phyloP scores from a whole-genome alignment of 83 land plant species.

The Picea abies region DNA sequence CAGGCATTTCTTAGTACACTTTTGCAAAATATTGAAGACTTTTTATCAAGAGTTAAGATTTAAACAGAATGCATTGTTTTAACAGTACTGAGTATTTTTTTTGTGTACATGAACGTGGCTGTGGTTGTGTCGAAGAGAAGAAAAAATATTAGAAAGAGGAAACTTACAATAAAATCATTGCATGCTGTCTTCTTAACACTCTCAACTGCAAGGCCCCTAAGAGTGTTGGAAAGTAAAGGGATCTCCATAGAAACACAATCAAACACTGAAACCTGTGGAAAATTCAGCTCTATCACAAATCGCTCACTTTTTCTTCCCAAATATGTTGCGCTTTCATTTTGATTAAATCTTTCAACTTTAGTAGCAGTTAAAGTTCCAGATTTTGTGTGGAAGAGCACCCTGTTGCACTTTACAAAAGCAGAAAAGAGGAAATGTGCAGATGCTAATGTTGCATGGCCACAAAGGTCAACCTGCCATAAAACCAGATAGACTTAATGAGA shows the following conservation, averaged over 20 bases:
- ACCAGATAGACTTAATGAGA: background rate
- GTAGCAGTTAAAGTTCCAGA: slow-evolving; percentile 37
- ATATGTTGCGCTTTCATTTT: slow-evolving; percentile 18
- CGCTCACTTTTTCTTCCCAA: slow-evolving; percentile 19
- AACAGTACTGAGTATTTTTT: background rate
- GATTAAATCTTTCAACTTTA: slow-evolving; percentile 31
- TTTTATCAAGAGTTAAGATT: background rate
- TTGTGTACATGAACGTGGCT: background rate
- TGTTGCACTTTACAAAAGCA: slow-evolving; percentile 28
- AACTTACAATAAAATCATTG: slow-evolving; percentile 62
- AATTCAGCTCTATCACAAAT: slow-evolving; percentile 68
- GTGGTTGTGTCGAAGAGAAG: background rate
- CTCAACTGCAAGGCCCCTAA: slow-evolving; percentile 45
- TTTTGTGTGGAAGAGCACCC: slow-evolving; percentile 34
- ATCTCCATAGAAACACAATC: slow-evolving; percentile 44
- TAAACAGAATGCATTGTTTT: no score
- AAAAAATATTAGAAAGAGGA: background rate
- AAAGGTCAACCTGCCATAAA: slow-evolving; percentile 39
- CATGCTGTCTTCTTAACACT: slow-evolving; percentile 42
- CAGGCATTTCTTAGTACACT: background rate
- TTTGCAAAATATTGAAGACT: background rate
- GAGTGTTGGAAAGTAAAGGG: slow-evolving; percentile 46
- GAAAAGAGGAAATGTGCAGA: slow-evolving; percentile 47
- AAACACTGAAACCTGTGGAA: slow-evolving; percentile 47
- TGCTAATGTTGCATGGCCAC: slow-evolving; percentile 54